Conservation (phyloP, 163 green algal species). For the Chlamydomonas reinhardtii region DNA sequence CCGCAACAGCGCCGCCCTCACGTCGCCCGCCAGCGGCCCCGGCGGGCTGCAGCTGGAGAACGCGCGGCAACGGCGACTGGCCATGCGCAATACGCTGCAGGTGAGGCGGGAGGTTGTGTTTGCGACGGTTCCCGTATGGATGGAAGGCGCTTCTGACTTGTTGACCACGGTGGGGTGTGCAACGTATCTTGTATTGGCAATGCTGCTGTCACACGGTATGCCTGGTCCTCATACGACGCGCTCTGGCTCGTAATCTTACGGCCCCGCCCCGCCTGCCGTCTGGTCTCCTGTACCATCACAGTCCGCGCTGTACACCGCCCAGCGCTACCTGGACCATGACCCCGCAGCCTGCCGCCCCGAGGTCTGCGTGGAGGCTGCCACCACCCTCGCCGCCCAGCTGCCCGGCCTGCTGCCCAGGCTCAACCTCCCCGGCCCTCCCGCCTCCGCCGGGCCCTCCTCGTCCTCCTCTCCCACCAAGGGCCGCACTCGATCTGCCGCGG, state of each 20-base stretch:
- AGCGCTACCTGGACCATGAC: conserved; percentile 3
- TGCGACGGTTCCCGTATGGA: background rate
- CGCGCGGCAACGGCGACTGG: conserved; percentile 18
- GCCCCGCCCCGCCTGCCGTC: too few species aligned
- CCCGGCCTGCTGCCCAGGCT: background rate
- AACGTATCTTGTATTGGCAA: background rate
- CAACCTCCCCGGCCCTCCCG: background rate
- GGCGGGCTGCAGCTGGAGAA: background rate
- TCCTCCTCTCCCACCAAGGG: background rate
- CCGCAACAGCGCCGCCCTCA: background rate
- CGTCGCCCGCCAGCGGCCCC: too few species aligned
- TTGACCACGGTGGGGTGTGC: too few species aligned
- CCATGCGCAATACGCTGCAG: conserved; percentile 27
- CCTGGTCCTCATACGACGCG: too few species aligned
- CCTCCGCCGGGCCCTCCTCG: background rate
- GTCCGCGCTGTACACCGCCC: background rate
- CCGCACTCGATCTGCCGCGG: background rate
- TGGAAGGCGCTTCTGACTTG: too few species aligned
- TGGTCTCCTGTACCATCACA: background rate
- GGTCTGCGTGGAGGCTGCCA: background rate
- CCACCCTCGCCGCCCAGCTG: background rate
- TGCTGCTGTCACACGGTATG: background rate
- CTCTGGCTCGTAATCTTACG: too few species aligned
- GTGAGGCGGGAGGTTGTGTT: background rate
- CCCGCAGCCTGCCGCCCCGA: conserved; percentile 4